phyloP scores from a whole-genome alignment of 331 rosid species.

The Malus hybrid region DNA sequence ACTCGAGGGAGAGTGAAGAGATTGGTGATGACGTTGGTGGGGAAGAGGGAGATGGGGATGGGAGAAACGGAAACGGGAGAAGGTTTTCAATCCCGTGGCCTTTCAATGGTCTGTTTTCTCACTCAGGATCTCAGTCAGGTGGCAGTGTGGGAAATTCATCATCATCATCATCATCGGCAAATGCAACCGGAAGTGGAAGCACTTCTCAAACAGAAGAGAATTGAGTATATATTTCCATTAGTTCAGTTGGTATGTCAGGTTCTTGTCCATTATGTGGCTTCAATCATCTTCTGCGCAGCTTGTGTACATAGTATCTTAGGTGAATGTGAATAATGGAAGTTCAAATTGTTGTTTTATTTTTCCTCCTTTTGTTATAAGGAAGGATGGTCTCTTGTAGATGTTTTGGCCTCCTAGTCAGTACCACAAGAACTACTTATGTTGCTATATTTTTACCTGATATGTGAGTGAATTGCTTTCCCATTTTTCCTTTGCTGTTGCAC shows the following conservation, averaged over 20 bases:
- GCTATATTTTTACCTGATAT: background rate
- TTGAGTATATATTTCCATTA: slow-evolving; percentile 11
- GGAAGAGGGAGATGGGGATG: slow-evolving; percentile 24
- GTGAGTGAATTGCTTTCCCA: background rate
- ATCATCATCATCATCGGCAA: slow-evolving; percentile 3
- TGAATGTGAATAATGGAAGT: slow-evolving; percentile 16
- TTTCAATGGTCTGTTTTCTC: slow-evolving; percentile 45
- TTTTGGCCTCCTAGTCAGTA: background rate
- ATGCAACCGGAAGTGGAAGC: slow-evolving; percentile 25
- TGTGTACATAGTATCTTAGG: slow-evolving; percentile 36
- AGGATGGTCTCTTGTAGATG: slow-evolving; percentile 17
- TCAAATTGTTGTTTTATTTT: background rate
- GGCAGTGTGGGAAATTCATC: slow-evolving; percentile 34
- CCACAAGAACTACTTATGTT: background rate
- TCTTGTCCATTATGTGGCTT: slow-evolving; percentile 10
- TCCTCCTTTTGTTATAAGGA: background rate
- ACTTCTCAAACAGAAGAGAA: slow-evolving; percentile 42
- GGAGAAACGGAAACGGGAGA: slow-evolving; percentile 45
- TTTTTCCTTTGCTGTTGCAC: background rate
- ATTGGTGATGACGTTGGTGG: slow-evolving; percentile 1
- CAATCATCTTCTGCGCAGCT: slow-evolving; percentile 6
- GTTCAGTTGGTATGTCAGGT: background rate
- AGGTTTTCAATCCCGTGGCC: slow-evolving; percentile 68
- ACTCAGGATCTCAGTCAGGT: slow-evolving; percentile 21
- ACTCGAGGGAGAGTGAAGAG: slow-evolving; percentile 19